Evolutionary conservation across 345 rosid genomes (phyloP).

Genomic region (Chamaenerion angustifolium): DNA sequence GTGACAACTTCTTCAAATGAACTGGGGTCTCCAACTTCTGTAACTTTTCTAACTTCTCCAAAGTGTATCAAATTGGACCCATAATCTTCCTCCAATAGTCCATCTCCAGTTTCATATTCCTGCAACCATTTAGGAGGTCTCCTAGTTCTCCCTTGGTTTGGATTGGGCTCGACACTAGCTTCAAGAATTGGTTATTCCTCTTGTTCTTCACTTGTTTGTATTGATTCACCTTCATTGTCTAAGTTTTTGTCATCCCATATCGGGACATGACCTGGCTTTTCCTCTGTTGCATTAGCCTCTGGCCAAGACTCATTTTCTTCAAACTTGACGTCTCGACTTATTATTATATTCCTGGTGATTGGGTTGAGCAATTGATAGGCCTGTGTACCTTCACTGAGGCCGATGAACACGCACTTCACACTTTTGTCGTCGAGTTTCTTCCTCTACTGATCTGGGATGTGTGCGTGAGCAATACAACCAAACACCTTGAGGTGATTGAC

Average conservation of each 20-base stretch:
- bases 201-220: no score
- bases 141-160: no score
- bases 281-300: no score
- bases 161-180: no score
- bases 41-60: no score
- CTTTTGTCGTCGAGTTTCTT: neutral
- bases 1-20: neutral
- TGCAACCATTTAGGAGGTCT: neutral
- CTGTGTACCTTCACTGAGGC: neutral
- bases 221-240: no score
- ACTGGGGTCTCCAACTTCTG: neutral
- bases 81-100: neutral
- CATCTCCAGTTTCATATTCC: no score
- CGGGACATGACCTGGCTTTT: no score
- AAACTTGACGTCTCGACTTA: no score
- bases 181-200: no score
- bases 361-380: neutral
- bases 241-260: no score
- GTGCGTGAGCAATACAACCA: neutral
- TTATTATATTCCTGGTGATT: no score
- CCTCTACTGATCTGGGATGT: neutral
- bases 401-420: neutral
- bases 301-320: neutral
- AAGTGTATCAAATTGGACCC: neutral
- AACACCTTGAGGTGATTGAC: neutral